Evolutionary conservation across 257 asterid genomes (phyloP).

Genomic region (Anisodus tanguticus): DNA sequence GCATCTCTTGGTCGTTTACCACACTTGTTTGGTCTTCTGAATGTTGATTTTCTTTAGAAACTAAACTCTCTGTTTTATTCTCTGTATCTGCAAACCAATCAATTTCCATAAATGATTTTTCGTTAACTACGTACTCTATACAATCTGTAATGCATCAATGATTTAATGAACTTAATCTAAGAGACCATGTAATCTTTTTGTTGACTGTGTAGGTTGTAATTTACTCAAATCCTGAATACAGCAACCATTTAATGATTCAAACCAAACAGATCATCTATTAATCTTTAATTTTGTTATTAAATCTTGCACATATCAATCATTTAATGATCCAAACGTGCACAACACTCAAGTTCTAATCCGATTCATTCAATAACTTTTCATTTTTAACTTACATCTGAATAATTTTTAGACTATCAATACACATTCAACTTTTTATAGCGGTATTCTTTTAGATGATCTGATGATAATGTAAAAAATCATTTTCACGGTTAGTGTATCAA

Average conservation of each 20-base stretch:
- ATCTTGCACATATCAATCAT: background rate
- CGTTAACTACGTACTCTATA: background rate
- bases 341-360: background rate
- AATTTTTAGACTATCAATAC: too few species aligned
- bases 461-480: too few species aligned
- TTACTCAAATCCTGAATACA: background rate
- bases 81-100: slow-evolving; percentile 32
- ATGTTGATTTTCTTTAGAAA: slow-evolving; percentile 31
- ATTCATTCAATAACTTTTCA: background rate
- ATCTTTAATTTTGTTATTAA: background rate
- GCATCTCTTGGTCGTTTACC: slow-evolving; percentile 34
- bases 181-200: background rate
- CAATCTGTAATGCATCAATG: background rate
- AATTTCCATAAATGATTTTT: background rate
- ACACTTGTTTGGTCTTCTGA: slow-evolving; percentile 30
- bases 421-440: too few species aligned
- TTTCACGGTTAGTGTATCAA: too few species aligned
- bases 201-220: background rate
- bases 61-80: slow-evolving; percentile 32
- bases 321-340: slow-evolving; percentile 19
- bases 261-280: background rate
- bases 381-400: too few species aligned
- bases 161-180: background rate
- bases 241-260: slow-evolving; percentile 16
- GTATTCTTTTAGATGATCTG: too few species aligned